Evolutionary conservation across 306 rosid species (phyloP), one percentile per base, ranked within the genome.

Genomic region (Prunus davidiana): DNA sequence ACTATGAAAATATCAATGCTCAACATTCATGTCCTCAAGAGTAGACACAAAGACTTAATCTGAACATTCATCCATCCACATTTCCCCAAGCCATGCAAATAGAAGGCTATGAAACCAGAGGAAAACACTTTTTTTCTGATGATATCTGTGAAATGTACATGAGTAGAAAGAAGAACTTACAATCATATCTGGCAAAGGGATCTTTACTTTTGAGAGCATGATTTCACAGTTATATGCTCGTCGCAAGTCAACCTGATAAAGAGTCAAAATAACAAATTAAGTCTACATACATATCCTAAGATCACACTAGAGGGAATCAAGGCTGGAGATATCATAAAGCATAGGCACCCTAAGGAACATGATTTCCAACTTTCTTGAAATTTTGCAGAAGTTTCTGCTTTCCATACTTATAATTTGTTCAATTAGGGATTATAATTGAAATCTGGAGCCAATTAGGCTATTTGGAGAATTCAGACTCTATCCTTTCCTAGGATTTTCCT

Each of bases 221-320:
- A 87, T 87, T 77, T 87, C 91, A 69, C 87, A 87, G 71, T 87
- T 87, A 70, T 87, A 87, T 46, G 91, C 91, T 80, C 91, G 79
- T 16, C 91, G 88, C 82, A 87, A 73, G 82, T 87, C 91, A 54
- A 87, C 78, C 91, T 87, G 84, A 67, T 60, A 82, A 71, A 78
- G 54, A 80, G 45, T 77, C 32, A 74, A 16, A 51, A 41, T 8
- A 22, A 32, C 30, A 58, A 67, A 12, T 25, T 73, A 45, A 66
- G 70, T 28, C 14, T 51, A 28, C 27, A 57, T 41, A 51, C 19
- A 68, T 62, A n/a, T 54, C 30, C 8, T 11, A 57, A 34, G 19
- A 60, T 60, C 34, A 30, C 46, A 66, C 28, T 49, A 20, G 57
- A 52, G 20, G 61, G 12, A 30, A 13, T 34, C 65, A 72, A 24